Evolutionary conservation across 2,329 filamentous ascomycete genomes (phyloP).

Genomic region (Cytospora paraplurivora): DNA sequence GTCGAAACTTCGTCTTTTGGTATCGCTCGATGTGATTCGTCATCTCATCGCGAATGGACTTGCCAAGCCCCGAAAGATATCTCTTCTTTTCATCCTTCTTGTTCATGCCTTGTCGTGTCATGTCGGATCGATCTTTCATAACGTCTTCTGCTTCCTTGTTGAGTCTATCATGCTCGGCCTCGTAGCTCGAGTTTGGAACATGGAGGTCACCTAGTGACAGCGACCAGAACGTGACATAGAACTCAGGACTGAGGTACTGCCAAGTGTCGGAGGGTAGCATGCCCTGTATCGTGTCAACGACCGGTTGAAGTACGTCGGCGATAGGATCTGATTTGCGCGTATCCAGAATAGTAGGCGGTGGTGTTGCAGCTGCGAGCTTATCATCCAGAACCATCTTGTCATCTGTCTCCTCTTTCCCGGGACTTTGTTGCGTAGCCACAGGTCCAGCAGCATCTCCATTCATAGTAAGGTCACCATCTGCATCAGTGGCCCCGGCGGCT

Average conservation of each 20-base stretch:
- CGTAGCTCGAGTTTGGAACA: conserved; percentile 76
- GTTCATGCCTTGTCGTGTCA: conserved; percentile 65
- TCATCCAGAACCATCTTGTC: conserved; percentile 39
- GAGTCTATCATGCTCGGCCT: conserved; percentile 70
- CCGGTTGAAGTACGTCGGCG: conserved; percentile 71
- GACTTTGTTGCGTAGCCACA: conserved; percentile 8
- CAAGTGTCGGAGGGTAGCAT: conserved; percentile 65
- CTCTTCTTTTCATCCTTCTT: conserved; percentile 72
- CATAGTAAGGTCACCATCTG: conserved; percentile 58
- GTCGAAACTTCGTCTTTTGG: conserved; percentile 65
- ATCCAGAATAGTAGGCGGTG: conserved; percentile 34
- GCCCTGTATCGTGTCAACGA: conserved; percentile 69
- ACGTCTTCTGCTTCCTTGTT: conserved; percentile 68
- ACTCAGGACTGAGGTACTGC: conserved; percentile 72
- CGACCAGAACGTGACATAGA: conserved; percentile 93
- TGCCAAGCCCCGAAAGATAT: conserved; percentile 67
- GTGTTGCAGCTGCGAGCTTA: conserved; percentile 32
- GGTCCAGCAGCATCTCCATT: conserved; percentile 33
- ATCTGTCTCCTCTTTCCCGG: conserved; percentile 31
- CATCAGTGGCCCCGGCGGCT: conserved; percentile 42
- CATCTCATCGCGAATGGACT: conserved; percentile 72
- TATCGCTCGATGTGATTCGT: conserved; percentile 69
- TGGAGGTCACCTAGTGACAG: conserved; percentile 80
- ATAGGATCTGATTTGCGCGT: conserved; percentile 51
- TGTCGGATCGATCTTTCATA: conserved; percentile 71